These are phyloP conservation scores for Ophiostoma triangulosporum DNA, from an alignment of 2,329 filamentous ascomycete species.

Conservation along the genomic window DNA sequence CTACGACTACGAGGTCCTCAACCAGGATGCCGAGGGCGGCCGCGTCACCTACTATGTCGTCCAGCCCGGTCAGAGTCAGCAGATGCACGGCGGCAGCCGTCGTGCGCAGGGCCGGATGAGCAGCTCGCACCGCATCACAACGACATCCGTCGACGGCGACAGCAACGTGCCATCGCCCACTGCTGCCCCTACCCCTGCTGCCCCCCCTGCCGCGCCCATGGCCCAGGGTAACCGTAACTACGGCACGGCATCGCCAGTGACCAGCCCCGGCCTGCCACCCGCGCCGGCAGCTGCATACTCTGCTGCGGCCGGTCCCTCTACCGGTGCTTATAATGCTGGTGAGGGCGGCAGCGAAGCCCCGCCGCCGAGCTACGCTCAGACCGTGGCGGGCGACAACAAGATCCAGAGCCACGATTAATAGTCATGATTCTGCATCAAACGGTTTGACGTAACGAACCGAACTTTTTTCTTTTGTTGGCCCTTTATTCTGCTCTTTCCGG, in stretches of 20 bases:
- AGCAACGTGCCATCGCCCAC: slow-evolving; percentile 2
- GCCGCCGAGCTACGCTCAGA: slow-evolving; percentile 82
- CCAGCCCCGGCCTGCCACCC: background rate
- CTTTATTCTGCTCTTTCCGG: background rate
- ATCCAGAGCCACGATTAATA: slow-evolving; percentile 53
- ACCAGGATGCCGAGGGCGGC: slow-evolving; percentile 39
- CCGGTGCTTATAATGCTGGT: slow-evolving; percentile 26
- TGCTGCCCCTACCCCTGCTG: background rate
- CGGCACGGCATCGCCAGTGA: slow-evolving; percentile 23
- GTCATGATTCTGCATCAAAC: background rate
- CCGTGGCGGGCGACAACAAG: slow-evolving; percentile 82
- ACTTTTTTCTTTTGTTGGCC: background rate
- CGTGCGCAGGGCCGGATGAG: background rate
- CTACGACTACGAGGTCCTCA: slow-evolving; percentile 53
- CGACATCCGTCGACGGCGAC: background rate
- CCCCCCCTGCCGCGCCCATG: slow-evolving; percentile 14
- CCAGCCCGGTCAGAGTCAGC: slow-evolving; percentile 21
- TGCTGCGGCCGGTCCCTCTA: slow-evolving; percentile 17
- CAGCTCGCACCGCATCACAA: slow-evolving; percentile 5
- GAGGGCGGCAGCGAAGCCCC: slow-evolving; percentile 33
- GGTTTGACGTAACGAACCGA: no score
- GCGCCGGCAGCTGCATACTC: slow-evolving; percentile 9
- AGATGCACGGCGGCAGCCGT: slow-evolving; percentile 4
- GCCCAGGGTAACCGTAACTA: slow-evolving; percentile 31
- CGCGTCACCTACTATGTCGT: slow-evolving; percentile 71